Base-by-base conservation (phyloP, 768 basidiomycete species). In the Neoboletus brunneissimus region DNA sequence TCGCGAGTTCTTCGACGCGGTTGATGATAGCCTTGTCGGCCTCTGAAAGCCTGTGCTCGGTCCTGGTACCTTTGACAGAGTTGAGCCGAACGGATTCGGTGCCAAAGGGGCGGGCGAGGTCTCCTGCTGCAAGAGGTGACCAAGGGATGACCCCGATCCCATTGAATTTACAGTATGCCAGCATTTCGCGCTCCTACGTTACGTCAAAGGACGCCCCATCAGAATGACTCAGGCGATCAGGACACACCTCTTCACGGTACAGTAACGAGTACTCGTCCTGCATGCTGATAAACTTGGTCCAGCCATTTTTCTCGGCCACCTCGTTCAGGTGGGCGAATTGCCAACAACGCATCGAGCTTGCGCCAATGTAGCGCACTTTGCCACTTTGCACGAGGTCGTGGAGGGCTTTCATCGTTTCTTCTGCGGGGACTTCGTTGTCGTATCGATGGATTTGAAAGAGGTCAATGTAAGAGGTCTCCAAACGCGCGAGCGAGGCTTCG, bases 261-360 rank as follows among this genome's bases (percentile, higher is more conserved):
- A 83, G 71, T 6, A 83, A 66, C 34, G 75, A 80, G 59, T 84
- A 78, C 54, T 80, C 77, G 42, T 76, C 73, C 66, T 85, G 83
- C 75, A 84, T 82, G 54, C 80, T 78, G 47, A 81, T 73, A 57
- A 85, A 84, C 56, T 73, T 77, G 5, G 82, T 81, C 74, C 81
- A 81, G 4, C 76, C 75, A 16, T 79, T 64, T 54, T 68, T 69
- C 35, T 70, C 65, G 7, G 81, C 80, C 2, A 79, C 72, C 32
- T 77, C 73, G 53, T 81, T 77, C 67, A 81, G 66, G 48, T 72
- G 60, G 20, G 72, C 72, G 41, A 80, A 77, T 41, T 79, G 74
- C 79, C 78, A 80, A 12, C 76, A 65, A 6, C 73, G 67, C 77
- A 80, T 78, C 47, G 76, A 77, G 55, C 75, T 77, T 3, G 75